Percentiles rank a stretch among this genome's conserved stretches.
Conservation (phyloP, 2,329 filamentous ascomycete species). For the Podosphaera xanthii region DNA sequence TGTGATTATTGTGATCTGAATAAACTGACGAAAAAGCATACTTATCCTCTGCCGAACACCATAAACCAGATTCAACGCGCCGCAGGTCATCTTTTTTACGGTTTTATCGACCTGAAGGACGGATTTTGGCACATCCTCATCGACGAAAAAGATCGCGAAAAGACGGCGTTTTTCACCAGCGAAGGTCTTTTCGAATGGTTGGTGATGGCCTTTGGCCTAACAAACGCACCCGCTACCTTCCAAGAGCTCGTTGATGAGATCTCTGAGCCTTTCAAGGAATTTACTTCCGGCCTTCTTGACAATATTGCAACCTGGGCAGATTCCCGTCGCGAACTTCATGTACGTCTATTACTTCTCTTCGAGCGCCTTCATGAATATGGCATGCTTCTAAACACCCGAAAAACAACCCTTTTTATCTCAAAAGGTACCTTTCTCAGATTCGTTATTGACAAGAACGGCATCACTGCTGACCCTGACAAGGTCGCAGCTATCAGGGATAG, state of each 20-base stretch:
- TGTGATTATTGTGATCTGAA: too few species aligned
- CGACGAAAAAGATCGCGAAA: not conserved
- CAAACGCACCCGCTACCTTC: not conserved
- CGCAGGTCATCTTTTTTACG: not conserved
- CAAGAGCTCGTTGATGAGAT: not conserved
- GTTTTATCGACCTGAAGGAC: not conserved
- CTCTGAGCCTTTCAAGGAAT: not conserved
- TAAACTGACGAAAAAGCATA: too few species aligned
- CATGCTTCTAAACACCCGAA: not conserved
- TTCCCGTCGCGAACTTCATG: not conserved
- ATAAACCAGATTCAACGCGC: not conserved
- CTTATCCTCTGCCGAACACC: too few species aligned
- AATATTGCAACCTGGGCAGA: not conserved
- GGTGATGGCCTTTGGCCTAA: not conserved
- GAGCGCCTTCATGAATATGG: not conserved
- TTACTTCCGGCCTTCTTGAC: not conserved
- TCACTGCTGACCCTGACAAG: not conserved
- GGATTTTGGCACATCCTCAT: not conserved
- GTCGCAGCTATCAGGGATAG: not conserved
- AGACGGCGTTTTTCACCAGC: not conserved
- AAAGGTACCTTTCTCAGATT: not conserved
- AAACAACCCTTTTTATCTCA: not conserved
- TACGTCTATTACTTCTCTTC: not conserved
- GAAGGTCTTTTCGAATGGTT: not conserved
- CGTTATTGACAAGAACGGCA: not conserved